Evolutionary conservation across 2,329 filamentous ascomycete species (phyloP).

Genomic region (Dactylonectria macrodidyma): DNA sequence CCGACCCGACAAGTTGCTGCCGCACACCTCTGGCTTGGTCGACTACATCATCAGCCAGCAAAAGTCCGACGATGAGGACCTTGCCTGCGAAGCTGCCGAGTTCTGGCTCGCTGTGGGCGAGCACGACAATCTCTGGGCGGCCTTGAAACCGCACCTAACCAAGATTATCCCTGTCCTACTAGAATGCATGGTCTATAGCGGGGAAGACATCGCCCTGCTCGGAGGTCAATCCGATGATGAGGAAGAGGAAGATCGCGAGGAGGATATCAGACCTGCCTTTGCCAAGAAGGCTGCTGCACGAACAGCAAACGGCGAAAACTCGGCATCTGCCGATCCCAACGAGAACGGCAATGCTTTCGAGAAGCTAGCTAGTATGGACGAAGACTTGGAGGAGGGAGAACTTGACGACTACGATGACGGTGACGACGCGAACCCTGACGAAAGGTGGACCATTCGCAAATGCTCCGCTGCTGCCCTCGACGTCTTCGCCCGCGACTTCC

Average conservation of each 20-base stretch:
- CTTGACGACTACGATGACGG: slow-evolving; percentile 82
- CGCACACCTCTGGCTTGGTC: slow-evolving; percentile 89
- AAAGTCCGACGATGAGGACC: slow-evolving; percentile 86
- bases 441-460: slow-evolving; percentile 95
- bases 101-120: slow-evolving; percentile 98
- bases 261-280: slow-evolving; percentile 95
- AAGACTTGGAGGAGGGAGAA: slow-evolving; percentile 90
- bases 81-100: slow-evolving; percentile 95
- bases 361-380: slow-evolving; percentile 73
- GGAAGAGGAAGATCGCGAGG: slow-evolving; percentile 87
- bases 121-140: slow-evolving; percentile 83
- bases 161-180: slow-evolving; percentile 93
- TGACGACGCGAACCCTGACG: slow-evolving; percentile 87
- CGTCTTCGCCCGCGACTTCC: slow-evolving; percentile 92
- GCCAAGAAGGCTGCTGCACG: slow-evolving; percentile 78
- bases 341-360: slow-evolving; percentile 70
- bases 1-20: slow-evolving; percentile 89
- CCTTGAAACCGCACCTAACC: slow-evolving; percentile 82
- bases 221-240: slow-evolving; percentile 91
- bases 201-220: slow-evolving; percentile 90
- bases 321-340: slow-evolving; percentile 64
- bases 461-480: slow-evolving; percentile 97
- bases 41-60: slow-evolving; percentile 96
- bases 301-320: slow-evolving; percentile 67
- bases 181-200: slow-evolving; percentile 95